Evolutionary conservation across 2,329 filamentous ascomycete species (phyloP).

Genomic region (Apiospora aurea): DNA sequence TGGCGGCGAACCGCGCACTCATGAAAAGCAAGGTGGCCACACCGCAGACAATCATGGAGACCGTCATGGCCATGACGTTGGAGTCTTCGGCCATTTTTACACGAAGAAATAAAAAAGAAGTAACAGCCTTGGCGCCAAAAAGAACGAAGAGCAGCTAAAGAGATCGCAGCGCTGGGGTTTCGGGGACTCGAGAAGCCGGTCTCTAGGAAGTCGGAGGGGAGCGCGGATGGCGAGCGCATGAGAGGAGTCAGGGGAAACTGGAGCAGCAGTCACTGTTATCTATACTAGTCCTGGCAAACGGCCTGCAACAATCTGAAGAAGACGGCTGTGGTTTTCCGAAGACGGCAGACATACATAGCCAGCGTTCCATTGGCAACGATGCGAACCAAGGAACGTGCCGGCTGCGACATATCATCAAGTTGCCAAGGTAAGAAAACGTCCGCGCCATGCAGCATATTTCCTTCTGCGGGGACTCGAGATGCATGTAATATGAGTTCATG

Average conservation of each 20-base stretch:
- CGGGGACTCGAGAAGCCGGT: neutral
- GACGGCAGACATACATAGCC: neutral
- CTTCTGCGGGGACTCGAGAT: neutral
- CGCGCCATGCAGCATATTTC: neutral
- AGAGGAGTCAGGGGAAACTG: neutral
- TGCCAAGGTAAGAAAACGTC: too few relatives aligned
- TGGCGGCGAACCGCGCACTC: slow-evolving; percentile 34
- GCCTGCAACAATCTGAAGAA: too few relatives aligned
- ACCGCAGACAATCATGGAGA: slow-evolving; percentile 32
- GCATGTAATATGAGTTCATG: neutral
- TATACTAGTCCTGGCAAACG: neutral
- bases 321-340: neutral
- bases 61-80: slow-evolving; percentile 30
- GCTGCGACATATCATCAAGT: neutral
- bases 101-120: neutral
- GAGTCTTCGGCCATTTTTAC: slow-evolving; percentile 19
- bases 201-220: neutral
- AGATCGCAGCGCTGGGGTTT: neutral
- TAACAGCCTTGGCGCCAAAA: neutral
- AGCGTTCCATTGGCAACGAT: neutral
- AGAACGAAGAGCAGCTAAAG: neutral
- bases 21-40: slow-evolving; percentile 33
- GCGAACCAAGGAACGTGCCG: neutral
- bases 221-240: neutral
- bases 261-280: neutral